A percentile compares a stretch with the other conserved stretches of the same genome.
phyloP scores from a whole-genome alignment of 768 basidiomycete species.

The Rhizopogon rudus region DNA sequence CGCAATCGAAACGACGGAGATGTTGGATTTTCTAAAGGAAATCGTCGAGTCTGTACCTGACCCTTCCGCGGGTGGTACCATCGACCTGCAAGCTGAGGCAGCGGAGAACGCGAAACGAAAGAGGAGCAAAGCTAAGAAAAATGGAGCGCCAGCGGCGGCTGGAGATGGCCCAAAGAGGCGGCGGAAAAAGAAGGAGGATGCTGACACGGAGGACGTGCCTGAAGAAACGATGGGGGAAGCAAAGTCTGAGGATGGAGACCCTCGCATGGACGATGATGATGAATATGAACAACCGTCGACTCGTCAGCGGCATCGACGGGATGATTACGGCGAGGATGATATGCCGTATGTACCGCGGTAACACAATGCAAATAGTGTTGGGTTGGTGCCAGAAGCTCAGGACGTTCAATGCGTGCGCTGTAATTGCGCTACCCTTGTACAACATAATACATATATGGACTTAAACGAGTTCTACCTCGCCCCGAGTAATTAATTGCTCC shows the following conservation, averaged over 20 bases:
- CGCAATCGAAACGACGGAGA: slow-evolving; percentile 81
- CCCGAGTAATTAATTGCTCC: slow-evolving; percentile 66
- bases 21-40: slow-evolving; percentile 92
- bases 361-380: slow-evolving; percentile 1
- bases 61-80: slow-evolving; percentile 78
- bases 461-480: slow-evolving; percentile 75
- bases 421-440: background rate
- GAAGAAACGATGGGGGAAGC: slow-evolving; percentile 32
- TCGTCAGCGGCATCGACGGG: slow-evolving; percentile 38
- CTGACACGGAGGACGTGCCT: slow-evolving; percentile 27
- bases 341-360: slow-evolving; percentile 38
- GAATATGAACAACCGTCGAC: slow-evolving; percentile 33
- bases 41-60: slow-evolving; percentile 84
- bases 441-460: background rate
- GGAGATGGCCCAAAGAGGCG: slow-evolving; percentile 40
- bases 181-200: slow-evolving; percentile 44
- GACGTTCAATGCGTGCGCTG: background rate
- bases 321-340: slow-evolving; percentile 27
- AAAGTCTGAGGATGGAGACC: slow-evolving; percentile 34
- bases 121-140: slow-evolving; percentile 50
- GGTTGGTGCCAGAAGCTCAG: background rate
- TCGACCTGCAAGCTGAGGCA: slow-evolving; percentile 62
- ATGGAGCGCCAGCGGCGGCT: slow-evolving; percentile 30
- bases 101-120: slow-evolving; percentile 54
- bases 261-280: slow-evolving; percentile 37